Base-by-base conservation (phyloP, 2,329 filamentous ascomycete species). In the Diaporthe caulivora region DNA sequence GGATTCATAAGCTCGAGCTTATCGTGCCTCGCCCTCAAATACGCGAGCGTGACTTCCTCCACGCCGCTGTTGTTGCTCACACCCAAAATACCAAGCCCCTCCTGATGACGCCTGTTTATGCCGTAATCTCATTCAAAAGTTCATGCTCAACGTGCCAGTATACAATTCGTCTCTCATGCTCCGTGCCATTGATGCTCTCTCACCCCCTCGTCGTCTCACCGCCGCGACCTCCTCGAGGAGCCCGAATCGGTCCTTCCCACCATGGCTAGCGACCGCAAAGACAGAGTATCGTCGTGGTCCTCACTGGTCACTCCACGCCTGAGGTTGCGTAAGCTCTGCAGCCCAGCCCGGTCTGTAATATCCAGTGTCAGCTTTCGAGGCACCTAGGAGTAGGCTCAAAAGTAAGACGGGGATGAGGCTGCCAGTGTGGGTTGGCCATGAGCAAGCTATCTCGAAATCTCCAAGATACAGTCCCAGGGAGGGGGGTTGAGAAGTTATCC, bases 221-320 rank as follows among this genome's bases (percentile, higher is more conserved):
- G 69, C 47, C 70, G 54, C 29, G 72, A 74, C 34, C 40, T 54
- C 31, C 64, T 72, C 17, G 72, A 72, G 11, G 72, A 74, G 15
- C 47, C 34, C 7, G 72, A 72, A 51, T 64, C 70, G 18, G 72
- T 64, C 37, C 74, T 71, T 1, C 74, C 74, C 9, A 73, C 74
- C 74, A 75, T 75, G 11, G 74, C 74, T 4, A 75, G 31, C 42
- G 74, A 75, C 34, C 74, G 68, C 40, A 75, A 54, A 15, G 74
- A 75, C 26, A 49, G 54, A 1, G 67, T 69, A 15, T 75, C 74
- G 8, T 75, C 74, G 10, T 73, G 68, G 5, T 75, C 74, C 9
- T 75, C 68, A n/a, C 60, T 65, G 0, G 74, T 47, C 24, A 70
- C 47, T 5, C 74, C 71, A 17, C 72, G 74, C 31, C 74, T 71